Evolutionary conservation across 768 basidiomycete genomes (phyloP).

Genomic region (Chalciporus chontae): DNA sequence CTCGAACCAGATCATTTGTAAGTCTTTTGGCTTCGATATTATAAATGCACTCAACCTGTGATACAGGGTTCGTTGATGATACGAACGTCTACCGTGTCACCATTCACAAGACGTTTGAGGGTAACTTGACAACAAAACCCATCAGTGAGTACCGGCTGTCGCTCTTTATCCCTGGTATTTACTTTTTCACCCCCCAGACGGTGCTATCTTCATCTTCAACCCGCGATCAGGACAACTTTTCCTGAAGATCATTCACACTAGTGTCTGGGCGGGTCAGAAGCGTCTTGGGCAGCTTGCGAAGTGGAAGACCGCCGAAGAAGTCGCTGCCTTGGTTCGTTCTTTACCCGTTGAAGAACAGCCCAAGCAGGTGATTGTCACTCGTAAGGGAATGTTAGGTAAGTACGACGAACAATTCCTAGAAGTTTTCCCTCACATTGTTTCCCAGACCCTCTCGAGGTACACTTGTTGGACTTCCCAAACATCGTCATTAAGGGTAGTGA

Average conservation of each 20-base stretch:
- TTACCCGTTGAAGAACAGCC: constrained; percentile 99
- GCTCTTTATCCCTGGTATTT: background rate
- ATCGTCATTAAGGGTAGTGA: constrained; percentile 99
- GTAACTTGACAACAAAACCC: constrained; percentile 98
- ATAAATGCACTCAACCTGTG: constrained; percentile 6
- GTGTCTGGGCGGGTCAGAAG: constrained; percentile 99
- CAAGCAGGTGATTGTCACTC: constrained; percentile 98
- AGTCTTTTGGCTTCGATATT: constrained; percentile 18
- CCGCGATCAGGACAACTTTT: constrained; percentile 97
- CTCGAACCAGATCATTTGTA: constrained; percentile 97
- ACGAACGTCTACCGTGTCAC: constrained; percentile 99
- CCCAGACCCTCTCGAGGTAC: constrained; percentile 90
- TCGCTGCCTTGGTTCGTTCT: constrained; percentile 94
- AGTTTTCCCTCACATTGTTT: constrained; percentile 4
- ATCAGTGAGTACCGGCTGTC: constrained; percentile 59
- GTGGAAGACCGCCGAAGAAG: constrained; percentile 99
- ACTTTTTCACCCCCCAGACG: constrained; percentile 46
- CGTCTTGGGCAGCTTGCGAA: constrained; percentile 99
- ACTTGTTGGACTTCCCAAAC: constrained; percentile 99
- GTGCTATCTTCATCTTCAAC: constrained; percentile 99
- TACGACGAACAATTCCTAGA: background rate
- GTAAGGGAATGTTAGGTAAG: constrained; percentile 98
- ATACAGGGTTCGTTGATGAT: constrained; percentile 94
- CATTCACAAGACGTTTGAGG: constrained; percentile 99
- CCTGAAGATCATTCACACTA: constrained; percentile 99